These are phyloP conservation scores for Fusarium penzigii DNA, from an alignment of 2,329 filamentous ascomycete genomes.

Conservation along the genomic window DNA sequence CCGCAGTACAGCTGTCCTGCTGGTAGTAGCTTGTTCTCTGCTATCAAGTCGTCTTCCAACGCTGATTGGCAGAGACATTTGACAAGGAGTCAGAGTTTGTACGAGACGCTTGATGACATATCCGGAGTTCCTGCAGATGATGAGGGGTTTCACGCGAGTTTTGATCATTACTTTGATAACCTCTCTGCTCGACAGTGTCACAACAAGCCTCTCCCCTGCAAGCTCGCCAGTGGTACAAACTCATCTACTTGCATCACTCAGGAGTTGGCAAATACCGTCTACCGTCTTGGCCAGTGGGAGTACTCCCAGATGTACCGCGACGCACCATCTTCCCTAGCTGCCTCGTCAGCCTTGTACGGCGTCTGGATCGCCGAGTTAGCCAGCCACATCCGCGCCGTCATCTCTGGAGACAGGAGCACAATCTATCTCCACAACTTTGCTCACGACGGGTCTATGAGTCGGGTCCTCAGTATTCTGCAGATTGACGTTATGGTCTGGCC, in stretches of 20 bases:
- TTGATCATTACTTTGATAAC: slow-evolving; percentile 86
- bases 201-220: slow-evolving; percentile 70
- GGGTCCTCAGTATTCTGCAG: slow-evolving; percentile 68
- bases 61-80: slow-evolving; percentile 66
- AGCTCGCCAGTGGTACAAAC: slow-evolving; percentile 45
- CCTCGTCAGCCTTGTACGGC: slow-evolving; percentile 63
- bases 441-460: slow-evolving; percentile 73
- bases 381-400: slow-evolving; percentile 59
- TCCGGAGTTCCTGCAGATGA: slow-evolving; percentile 62
- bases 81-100: slow-evolving; percentile 54
- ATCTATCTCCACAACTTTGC: slow-evolving; percentile 76
- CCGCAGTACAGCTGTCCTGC: slow-evolving; percentile 68
- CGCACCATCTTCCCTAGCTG: slow-evolving; percentile 59
- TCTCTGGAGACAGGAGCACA: slow-evolving; percentile 40
- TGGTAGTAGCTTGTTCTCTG: slow-evolving; percentile 44
- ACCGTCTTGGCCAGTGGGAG: slow-evolving; percentile 77
- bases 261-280: slow-evolving; percentile 66
- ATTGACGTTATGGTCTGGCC: slow-evolving; percentile 76
- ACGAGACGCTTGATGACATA: slow-evolving; percentile 62
- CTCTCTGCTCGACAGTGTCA: slow-evolving; percentile 79
- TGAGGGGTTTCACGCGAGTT: slow-evolving; percentile 66
- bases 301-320: slow-evolving; percentile 79
- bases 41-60: slow-evolving; percentile 47
- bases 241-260: slow-evolving; percentile 62
- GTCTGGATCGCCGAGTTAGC: slow-evolving; percentile 75